A percentile compares a stretch with the other conserved stretches of the same genome.
Conservation (phyloP, 345 rosid species). For the Sonneratia alba region DNA sequence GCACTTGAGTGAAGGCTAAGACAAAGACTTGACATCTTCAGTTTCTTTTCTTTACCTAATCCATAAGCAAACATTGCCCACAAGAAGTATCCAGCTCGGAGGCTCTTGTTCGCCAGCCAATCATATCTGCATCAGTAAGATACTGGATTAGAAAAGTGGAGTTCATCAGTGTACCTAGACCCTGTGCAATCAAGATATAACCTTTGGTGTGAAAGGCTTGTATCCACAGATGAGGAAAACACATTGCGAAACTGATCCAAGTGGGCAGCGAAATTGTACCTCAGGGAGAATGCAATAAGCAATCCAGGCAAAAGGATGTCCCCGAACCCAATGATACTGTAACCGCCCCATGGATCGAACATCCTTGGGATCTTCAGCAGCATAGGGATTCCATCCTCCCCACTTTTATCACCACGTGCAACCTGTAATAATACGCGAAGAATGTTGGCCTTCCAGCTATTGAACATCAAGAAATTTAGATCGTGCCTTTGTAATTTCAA, state of each 20-base stretch:
- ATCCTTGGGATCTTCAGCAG: conserved; percentile 87
- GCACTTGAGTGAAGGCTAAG: background rate
- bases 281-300: conserved; percentile 79
- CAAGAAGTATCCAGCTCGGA: conserved; percentile 81
- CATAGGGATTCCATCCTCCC: conserved; percentile 99
- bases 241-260: background rate
- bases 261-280: conserved; percentile 30
- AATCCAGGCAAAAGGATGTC: conserved; percentile 97
- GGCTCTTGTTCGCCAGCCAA: conserved; percentile 78
- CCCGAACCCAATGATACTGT: conserved; percentile 94
- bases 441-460: background rate
- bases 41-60: conserved; percentile 38
- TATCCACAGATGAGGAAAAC: background rate
- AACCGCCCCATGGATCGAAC: conserved; percentile 99
- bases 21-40: background rate
- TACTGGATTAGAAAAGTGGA: background rate
- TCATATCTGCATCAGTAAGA: conserved; percentile 50
- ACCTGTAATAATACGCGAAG: conserved; percentile 32
- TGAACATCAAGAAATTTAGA: background rate
- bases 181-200: background rate
- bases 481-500: conserved; percentile 6
- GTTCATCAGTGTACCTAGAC: background rate
- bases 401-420: conserved; percentile 92
- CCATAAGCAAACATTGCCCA: conserved; percentile 96
- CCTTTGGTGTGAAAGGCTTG: background rate